phyloP scores from a whole-genome alignment of 768 basidiomycete species.

The Russula griseocarnosa region DNA sequence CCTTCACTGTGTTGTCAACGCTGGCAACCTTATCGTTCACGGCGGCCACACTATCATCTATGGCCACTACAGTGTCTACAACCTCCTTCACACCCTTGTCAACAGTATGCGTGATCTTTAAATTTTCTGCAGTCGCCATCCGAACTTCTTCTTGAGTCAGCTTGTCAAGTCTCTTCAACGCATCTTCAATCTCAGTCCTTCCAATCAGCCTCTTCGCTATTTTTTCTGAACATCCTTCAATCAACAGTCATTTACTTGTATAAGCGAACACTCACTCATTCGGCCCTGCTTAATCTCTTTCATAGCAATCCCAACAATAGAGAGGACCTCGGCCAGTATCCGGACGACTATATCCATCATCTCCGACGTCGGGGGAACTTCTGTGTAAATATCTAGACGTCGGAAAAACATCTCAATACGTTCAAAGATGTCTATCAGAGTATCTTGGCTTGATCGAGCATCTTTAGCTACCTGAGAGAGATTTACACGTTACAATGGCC shows the following conservation, averaged over 20 bases:
- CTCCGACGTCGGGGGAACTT: background rate
- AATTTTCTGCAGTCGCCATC: background rate
- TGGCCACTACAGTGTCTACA: background rate
- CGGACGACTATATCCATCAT: background rate
- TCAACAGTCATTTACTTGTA: too few relatives aligned
- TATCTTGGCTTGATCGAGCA: background rate
- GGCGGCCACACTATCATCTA: too few relatives aligned
- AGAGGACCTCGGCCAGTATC: background rate
- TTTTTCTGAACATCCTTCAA: background rate
- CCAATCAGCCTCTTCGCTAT: background rate
- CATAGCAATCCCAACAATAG: background rate
- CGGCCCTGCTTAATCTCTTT: background rate
- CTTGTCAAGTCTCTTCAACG: background rate
- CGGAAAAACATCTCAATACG: background rate
- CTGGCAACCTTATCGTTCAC: background rate
- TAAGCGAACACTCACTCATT: background rate
- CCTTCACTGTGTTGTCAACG: background rate
- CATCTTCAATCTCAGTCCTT: background rate
- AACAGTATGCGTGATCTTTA: background rate
- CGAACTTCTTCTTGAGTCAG: background rate
- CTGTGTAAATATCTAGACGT: background rate
- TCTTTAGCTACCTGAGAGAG: background rate
- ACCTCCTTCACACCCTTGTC: background rate
- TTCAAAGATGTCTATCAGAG: background rate
- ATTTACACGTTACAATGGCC: background rate